These are phyloP conservation scores for Thuja plicata DNA, from an alignment of 83 land plant species.

Conservation along the genomic window DNA sequence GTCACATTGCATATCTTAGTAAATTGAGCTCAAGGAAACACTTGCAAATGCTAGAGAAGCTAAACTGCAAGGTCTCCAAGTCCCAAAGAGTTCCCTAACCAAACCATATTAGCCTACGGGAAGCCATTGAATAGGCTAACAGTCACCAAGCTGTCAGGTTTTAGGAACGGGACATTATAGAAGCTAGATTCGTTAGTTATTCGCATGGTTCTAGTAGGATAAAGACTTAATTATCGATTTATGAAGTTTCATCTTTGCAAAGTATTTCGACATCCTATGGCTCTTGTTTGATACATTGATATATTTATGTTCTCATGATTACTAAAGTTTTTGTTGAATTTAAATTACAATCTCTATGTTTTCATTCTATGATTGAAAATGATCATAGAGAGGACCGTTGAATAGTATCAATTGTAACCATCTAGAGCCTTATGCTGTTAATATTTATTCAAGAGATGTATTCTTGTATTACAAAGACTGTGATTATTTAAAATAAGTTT, in stretches of 20 bases:
- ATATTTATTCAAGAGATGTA: neutral
- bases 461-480: neutral
- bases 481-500: neutral
- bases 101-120: too few relatives aligned
- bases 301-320: neutral
- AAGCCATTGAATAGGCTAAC: too few relatives aligned
- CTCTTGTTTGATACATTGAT: neutral
- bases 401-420: neutral
- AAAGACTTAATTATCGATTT: neutral
- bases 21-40: too few relatives aligned
- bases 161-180: neutral
- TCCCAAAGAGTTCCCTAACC: too few relatives aligned
- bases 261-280: too few relatives aligned
- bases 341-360: neutral
- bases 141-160: too few relatives aligned
- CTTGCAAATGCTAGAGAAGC: too few relatives aligned
- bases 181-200: neutral
- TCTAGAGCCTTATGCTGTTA: neutral
- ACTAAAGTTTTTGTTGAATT: neutral
- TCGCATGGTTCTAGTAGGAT: neutral
- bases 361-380: neutral
- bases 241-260: neutral
- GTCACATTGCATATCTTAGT: too few relatives aligned
- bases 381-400: neutral
- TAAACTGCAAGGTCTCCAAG: too few relatives aligned